A percentile compares a stretch with the other conserved stretches of the same genome.
These are phyloP conservation scores for Aspergillus sp. DNA, from an alignment of 2,329 filamentous ascomycete species.

Conservation along the genomic window DNA sequence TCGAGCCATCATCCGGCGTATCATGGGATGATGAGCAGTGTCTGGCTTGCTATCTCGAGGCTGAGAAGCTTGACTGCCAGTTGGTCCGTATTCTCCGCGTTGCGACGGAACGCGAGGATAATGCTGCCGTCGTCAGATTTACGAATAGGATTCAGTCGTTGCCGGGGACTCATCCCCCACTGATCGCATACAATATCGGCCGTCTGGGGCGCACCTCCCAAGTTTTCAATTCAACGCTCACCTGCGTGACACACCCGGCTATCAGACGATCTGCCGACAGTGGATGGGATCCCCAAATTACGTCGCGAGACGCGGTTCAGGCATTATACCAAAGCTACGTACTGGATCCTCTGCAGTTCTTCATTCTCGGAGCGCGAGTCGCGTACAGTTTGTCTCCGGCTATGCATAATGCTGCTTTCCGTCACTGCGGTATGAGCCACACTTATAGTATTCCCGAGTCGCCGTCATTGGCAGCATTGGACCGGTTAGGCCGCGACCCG, in stretches of 20 bases:
- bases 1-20: constrained; percentile 20
- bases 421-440: constrained; percentile 33
- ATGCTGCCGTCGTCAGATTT: constrained; percentile 30
- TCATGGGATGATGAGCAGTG: constrained; percentile 30
- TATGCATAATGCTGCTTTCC: constrained; percentile 38
- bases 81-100: constrained; percentile 32
- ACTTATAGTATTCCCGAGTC: constrained; percentile 32
- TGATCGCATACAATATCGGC: constrained; percentile 36
- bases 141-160: constrained; percentile 27
- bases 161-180: constrained; percentile 22
- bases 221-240: constrained; percentile 35
- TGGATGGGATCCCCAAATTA: constrained; percentile 27
- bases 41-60: constrained; percentile 26
- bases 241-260: constrained; percentile 34
- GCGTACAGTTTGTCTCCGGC: constrained; percentile 36
- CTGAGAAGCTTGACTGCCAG: constrained; percentile 30
- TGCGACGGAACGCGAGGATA: constrained; percentile 30
- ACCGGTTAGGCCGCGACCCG: constrained; percentile 30
- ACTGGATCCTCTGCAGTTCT: constrained; percentile 36
- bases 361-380: constrained; percentile 35
- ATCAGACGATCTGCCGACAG: constrained; percentile 19
- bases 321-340: constrained; percentile 36
- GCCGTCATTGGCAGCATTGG: constrained; percentile 29
- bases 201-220: constrained; percentile 37
- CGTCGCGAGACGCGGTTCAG: constrained; percentile 29